These are phyloP conservation scores for Fusarium musae DNA, from an alignment of 2,329 filamentous ascomycete genomes.

Conservation along the genomic window DNA sequence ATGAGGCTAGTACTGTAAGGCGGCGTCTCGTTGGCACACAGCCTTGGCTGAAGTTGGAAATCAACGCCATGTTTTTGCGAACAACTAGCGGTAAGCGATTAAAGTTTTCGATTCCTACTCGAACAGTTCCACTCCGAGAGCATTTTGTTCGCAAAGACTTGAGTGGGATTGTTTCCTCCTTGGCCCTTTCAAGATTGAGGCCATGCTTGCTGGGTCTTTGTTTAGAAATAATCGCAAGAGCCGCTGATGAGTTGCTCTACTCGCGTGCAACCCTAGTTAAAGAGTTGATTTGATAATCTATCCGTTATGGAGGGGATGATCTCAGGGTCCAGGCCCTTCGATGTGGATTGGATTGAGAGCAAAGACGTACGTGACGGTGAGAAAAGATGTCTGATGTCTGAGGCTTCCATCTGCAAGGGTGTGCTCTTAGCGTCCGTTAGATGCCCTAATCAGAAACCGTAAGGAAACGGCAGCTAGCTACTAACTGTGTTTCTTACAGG, in stretches of 20 bases:
- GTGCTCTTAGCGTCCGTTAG: slow-evolving; percentile 26
- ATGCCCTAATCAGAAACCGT: slow-evolving; percentile 29
- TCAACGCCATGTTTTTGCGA: slow-evolving; percentile 31
- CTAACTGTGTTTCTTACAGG: neutral
- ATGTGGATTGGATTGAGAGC: slow-evolving; percentile 33
- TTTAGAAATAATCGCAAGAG: slow-evolving; percentile 6
- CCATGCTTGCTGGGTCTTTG: neutral
- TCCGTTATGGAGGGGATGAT: slow-evolving; percentile 37
- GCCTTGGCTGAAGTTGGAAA: slow-evolving; percentile 27
- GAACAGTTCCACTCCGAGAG: slow-evolving; percentile 23
- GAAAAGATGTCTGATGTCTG: slow-evolving; percentile 5
- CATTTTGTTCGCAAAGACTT: neutral
- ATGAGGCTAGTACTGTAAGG: slow-evolving; percentile 21
- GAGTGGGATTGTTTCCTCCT: neutral
- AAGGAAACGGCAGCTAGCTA: slow-evolving; percentile 23
- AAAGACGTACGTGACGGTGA: slow-evolving; percentile 30
- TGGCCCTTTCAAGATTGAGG: slow-evolving; percentile 1
- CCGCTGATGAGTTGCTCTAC: slow-evolving; percentile 28
- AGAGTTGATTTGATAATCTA: slow-evolving; percentile 39
- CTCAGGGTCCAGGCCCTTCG: slow-evolving; percentile 45
- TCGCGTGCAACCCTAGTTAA: slow-evolving; percentile 37
- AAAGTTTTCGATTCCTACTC: slow-evolving; percentile 13
- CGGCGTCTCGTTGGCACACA: slow-evolving; percentile 35
- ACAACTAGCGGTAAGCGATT: slow-evolving; percentile 43
- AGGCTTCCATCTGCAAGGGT: slow-evolving; percentile 19